phyloP scores from a whole-genome alignment of 192 early-diverging fungal species.

The Gamsiella multidivaricata region DNA sequence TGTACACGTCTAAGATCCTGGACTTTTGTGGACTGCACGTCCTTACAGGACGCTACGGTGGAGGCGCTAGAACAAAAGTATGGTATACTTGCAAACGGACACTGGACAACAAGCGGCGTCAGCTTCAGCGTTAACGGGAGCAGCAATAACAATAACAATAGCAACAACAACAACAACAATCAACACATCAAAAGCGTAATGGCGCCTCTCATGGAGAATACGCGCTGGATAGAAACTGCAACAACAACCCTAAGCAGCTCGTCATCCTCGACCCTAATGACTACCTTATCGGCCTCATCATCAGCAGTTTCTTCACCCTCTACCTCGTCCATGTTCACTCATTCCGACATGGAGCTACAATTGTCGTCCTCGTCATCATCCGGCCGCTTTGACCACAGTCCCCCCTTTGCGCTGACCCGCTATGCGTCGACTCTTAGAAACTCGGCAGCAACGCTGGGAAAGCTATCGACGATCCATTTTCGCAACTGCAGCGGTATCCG shows the following conservation, averaged over 20 bases:
- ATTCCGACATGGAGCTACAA: slow-evolving; percentile 8
- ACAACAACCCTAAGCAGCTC: neutral
- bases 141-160: too few species aligned
- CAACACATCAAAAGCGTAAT: too few species aligned
- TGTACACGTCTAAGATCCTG: slow-evolving; percentile 27
- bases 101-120: too few species aligned
- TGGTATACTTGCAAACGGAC: too few species aligned
- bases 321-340: slow-evolving; percentile 23
- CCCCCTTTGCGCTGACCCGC: slow-evolving; percentile 17
- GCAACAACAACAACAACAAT: too few species aligned
- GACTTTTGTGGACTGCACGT: slow-evolving; percentile 29
- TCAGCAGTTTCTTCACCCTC: slow-evolving; percentile 35
- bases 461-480: slow-evolving; percentile 23
- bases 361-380: neutral
- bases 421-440: slow-evolving; percentile 8
- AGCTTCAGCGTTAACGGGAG: too few species aligned
- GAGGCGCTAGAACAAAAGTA: slow-evolving; percentile 16
- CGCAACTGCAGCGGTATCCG: slow-evolving; percentile 26
- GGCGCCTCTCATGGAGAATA: too few species aligned
- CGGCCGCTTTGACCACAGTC: neutral
- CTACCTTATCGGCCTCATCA: slow-evolving; percentile 3
- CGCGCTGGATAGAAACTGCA: neutral
- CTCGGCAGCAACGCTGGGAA: neutral
- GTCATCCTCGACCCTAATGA: neutral
- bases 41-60: neutral